Evolutionary conservation across 2,329 filamentous ascomycete species (phyloP).

Genomic region (Alternaria atra): DNA sequence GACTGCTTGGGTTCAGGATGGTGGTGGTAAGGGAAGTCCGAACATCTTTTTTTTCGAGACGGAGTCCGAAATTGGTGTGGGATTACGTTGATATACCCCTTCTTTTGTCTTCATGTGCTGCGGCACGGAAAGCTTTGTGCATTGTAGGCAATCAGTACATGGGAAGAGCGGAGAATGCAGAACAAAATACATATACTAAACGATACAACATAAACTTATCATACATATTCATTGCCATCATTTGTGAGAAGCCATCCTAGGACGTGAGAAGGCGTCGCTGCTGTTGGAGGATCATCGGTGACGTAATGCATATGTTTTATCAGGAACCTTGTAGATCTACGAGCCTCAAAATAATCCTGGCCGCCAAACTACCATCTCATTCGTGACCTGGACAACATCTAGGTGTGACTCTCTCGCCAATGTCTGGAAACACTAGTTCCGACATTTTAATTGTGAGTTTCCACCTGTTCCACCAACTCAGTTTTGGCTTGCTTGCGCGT

Average conservation of each 20-base stretch:
- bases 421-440: constrained; percentile 57
- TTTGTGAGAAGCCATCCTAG: neutral
- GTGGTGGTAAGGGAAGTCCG: neutral
- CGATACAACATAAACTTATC: no score
- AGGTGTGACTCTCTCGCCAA: constrained; percentile 7
- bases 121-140: neutral
- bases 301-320: constrained; percentile 6
- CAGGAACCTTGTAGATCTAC: neutral
- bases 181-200: neutral
- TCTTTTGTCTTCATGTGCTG: neutral
- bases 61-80: neutral
- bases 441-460: constrained; percentile 66
- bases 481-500: no score
- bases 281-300: neutral
- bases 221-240: neutral
- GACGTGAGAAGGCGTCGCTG: constrained; percentile 1
- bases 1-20: neutral
- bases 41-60: neutral
- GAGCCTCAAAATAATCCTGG: constrained; percentile 4
- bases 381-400: no score
- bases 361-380: no score
- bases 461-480: neutral
- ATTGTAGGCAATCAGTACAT: neutral
- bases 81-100: constrained; percentile 13
- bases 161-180: neutral